A percentile compares a stretch with the other conserved stretches of the same genome.
phyloP scores from a whole-genome alignment of 2,329 filamentous ascomycete genomes.

The Xylaria digitata region DNA sequence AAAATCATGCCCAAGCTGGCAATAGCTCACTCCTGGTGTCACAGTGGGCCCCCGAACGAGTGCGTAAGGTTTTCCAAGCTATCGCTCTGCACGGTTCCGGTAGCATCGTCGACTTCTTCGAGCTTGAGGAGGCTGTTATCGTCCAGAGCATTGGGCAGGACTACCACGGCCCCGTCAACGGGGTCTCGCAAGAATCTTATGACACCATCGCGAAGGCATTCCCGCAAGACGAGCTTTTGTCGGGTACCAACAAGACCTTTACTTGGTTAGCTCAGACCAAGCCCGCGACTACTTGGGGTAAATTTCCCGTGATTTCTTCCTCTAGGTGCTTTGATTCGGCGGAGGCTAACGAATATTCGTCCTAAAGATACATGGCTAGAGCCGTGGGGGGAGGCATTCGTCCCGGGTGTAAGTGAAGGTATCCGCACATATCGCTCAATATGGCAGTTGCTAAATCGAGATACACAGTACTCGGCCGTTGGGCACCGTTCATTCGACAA shows the following conservation, averaged over 20 bases:
- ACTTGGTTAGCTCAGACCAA: slow-evolving; percentile 35
- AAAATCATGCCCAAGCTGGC: neutral
- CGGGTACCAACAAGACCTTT: slow-evolving; percentile 36
- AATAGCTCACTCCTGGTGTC: neutral
- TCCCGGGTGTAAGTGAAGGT: slow-evolving; percentile 30
- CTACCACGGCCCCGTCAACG: slow-evolving; percentile 32
- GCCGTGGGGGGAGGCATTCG: slow-evolving; percentile 34
- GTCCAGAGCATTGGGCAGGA: slow-evolving; percentile 35
- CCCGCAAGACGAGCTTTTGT: slow-evolving; percentile 33
- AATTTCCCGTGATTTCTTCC: neutral
- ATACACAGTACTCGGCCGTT: slow-evolving; percentile 30
- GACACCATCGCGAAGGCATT: slow-evolving; percentile 22
- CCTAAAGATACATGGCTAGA: slow-evolving; percentile 34
- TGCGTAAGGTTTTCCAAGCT: slow-evolving; percentile 36
- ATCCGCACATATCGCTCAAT: neutral
- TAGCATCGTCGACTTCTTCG: slow-evolving; percentile 31
- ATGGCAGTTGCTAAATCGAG: slow-evolving; percentile 8
- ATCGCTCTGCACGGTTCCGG: slow-evolving; percentile 33
- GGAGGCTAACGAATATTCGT: slow-evolving; percentile 7
- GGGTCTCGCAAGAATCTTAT: slow-evolving; percentile 19
- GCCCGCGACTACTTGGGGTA: slow-evolving; percentile 33
- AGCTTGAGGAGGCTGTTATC: slow-evolving; percentile 29
- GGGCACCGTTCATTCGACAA: slow-evolving; percentile 35
- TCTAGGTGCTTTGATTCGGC: neutral
- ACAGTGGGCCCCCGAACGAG: slow-evolving; percentile 30